A percentile compares a stretch with the other conserved stretches of the same genome.
Conservation (phyloP, 306 rosid species). For the Myrica gale region DNA sequence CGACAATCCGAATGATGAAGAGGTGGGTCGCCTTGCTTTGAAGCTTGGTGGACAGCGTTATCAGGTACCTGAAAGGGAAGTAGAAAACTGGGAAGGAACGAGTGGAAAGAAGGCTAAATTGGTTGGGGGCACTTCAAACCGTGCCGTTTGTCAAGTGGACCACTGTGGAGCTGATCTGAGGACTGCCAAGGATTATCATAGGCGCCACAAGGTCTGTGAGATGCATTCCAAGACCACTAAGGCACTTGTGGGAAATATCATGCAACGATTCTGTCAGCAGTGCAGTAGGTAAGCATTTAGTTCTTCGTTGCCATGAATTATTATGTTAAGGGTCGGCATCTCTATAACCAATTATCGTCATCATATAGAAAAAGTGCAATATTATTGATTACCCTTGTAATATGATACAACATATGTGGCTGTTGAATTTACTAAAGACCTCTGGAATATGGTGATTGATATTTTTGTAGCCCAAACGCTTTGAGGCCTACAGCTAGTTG, state of each 20-base stretch:
- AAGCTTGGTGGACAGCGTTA: slow-evolving; percentile 62
- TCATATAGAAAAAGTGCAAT: not conserved
- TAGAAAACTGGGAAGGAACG: slow-evolving; percentile 49
- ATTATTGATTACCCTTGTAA: not conserved
- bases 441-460: not conserved
- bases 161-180: slow-evolving; percentile 84
- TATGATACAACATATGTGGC: not conserved
- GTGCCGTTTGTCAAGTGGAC: slow-evolving; percentile 86
- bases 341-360: slow-evolving; percentile 6
- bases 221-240: slow-evolving; percentile 79
- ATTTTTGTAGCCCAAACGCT: not conserved
- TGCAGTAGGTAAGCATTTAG: slow-evolving; percentile 71
- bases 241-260: slow-evolving; percentile 68
- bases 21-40: slow-evolving; percentile 50
- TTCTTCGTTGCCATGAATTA: slow-evolving; percentile 16
- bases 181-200: slow-evolving; percentile 74
- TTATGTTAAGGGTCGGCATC: slow-evolving; percentile 12
- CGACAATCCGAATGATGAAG: slow-evolving; percentile 50
- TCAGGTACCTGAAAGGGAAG: slow-evolving; percentile 49
- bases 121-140: slow-evolving; percentile 52
- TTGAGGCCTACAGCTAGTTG: not conserved
- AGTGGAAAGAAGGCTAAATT: slow-evolving; percentile 70
- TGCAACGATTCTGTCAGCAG: slow-evolving; percentile 97
- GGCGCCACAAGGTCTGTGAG: slow-evolving; percentile 92
- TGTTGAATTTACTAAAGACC: not conserved